These are phyloP conservation scores for Tetrahymena elliotti DNA, from an alignment of 73 alveolate species.

Conservation along the genomic window DNA sequence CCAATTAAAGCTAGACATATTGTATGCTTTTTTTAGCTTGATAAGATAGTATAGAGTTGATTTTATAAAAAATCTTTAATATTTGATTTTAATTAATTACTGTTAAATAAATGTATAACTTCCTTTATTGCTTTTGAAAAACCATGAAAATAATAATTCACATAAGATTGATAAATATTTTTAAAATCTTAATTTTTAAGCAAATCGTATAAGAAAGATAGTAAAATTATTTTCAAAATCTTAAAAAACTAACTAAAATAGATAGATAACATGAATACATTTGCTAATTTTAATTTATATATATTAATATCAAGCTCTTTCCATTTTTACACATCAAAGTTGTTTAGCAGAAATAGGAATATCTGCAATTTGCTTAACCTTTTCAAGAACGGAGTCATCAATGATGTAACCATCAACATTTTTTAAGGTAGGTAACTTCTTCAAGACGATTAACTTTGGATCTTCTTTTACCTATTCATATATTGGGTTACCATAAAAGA, in stretches of 20 bases:
- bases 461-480: slow-evolving; percentile 81
- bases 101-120: neutral
- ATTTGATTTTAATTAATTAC: neutral
- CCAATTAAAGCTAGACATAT: too few species aligned
- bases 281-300: neutral
- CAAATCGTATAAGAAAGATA: too few species aligned
- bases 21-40: too few species aligned
- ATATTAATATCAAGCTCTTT: neutral
- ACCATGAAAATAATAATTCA: neutral
- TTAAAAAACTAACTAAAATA: too few species aligned
- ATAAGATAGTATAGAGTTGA: neutral
- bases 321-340: neutral
- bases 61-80: neutral
- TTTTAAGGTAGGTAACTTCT: slow-evolving; percentile 77
- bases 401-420: slow-evolving; percentile 85
- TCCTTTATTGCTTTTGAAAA: neutral
- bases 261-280: neutral
- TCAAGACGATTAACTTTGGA: slow-evolving; percentile 73
- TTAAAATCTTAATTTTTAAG: too few species aligned
- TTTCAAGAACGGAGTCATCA: slow-evolving; percentile 44
- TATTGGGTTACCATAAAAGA: slow-evolving; percentile 81
- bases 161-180: too few species aligned
- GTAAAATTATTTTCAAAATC: neutral
- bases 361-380: slow-evolving; percentile 61
- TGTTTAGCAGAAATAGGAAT: neutral